Percentiles rank a stretch among this genome's conserved stretches.
Evolutionary conservation across 768 basidiomycete species (phyloP).

Genomic region (Saitozyma sp.): DNA sequence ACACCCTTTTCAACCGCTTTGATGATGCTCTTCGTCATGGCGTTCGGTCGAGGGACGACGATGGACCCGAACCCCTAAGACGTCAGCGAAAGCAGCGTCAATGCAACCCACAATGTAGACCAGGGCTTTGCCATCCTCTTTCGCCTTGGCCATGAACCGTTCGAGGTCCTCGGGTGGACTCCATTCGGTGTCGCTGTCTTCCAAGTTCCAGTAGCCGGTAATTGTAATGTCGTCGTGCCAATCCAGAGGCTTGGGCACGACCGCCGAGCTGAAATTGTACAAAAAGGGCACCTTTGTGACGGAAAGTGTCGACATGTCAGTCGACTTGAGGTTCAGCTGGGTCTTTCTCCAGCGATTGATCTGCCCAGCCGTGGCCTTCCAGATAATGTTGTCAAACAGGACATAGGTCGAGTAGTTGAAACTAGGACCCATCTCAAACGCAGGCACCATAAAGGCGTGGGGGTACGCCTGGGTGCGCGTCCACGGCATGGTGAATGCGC

Average conservation of each 20-base stretch:
- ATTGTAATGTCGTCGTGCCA: constrained; percentile 62
- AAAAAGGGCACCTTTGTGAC: constrained; percentile 64
- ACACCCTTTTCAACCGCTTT: constrained; percentile 64
- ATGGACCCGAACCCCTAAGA: constrained; percentile 63
- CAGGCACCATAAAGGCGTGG: constrained; percentile 63
- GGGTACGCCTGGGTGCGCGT: constrained; percentile 62
- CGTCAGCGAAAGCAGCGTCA: constrained; percentile 8
- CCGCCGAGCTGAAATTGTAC: constrained; percentile 68
- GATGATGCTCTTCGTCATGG: constrained; percentile 61
- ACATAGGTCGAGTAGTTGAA: constrained; percentile 63
- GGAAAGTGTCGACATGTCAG: constrained; percentile 64
- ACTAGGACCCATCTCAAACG: constrained; percentile 62
- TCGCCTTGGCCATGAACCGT: constrained; percentile 62
- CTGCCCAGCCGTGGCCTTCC: constrained; percentile 66
- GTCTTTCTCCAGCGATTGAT: constrained; percentile 68
- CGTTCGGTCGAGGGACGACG: constrained; percentile 63
- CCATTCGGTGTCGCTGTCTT: constrained; percentile 66
- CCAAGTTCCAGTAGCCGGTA: constrained; percentile 63
- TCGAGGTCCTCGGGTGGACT: constrained; percentile 58
- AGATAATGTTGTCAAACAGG: constrained; percentile 66
- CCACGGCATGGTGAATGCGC: constrained; percentile 54
- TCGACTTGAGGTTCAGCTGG: constrained; percentile 58
- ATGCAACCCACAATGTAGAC: constrained; percentile 62
- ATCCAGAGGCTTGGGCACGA: constrained; percentile 70
- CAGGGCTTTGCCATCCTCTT: constrained; percentile 61